phyloP scores from a whole-genome alignment of 1,284 basidiomycete genomes.

The Takashimella tepidaria region DNA sequence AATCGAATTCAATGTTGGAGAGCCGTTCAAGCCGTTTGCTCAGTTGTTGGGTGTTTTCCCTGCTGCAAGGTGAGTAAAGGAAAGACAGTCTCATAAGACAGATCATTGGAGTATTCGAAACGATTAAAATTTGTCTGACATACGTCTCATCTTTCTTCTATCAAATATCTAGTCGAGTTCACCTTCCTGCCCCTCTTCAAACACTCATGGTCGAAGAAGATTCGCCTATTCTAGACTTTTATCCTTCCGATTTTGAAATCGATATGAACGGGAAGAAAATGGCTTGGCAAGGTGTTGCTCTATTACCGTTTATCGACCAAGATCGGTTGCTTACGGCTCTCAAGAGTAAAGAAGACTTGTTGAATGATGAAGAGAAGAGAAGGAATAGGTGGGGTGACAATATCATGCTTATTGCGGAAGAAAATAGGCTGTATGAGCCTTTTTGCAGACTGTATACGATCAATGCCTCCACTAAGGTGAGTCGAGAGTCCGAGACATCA shows the following conservation, averaged over 20 bases:
- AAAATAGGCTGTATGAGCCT: slow-evolving; percentile 77
- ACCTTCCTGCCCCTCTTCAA: slow-evolving; percentile 84
- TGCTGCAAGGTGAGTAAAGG: slow-evolving; percentile 71
- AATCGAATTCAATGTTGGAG: slow-evolving; percentile 59
- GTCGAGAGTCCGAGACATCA: slow-evolving; percentile 30
- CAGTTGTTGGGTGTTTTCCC: slow-evolving; percentile 99
- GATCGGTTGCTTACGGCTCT: slow-evolving; percentile 78
- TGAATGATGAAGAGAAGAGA: slow-evolving; percentile 74
- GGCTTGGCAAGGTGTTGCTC: slow-evolving; percentile 97
- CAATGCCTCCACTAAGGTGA: slow-evolving; percentile 70
- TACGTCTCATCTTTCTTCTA: background rate
- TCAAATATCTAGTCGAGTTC: slow-evolving; percentile 59
- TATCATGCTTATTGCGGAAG: slow-evolving; percentile 77
- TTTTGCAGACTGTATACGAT: slow-evolving; percentile 83
- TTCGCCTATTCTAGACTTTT: slow-evolving; percentile 95
- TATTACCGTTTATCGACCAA: slow-evolving; percentile 94
- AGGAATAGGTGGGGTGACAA: slow-evolving; percentile 84
- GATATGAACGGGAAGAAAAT: slow-evolving; percentile 99
- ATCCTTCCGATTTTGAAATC: slow-evolving; percentile 85
- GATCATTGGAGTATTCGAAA: too few species aligned
- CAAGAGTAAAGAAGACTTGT: slow-evolving; percentile 62
- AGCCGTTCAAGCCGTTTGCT: slow-evolving; percentile 94
- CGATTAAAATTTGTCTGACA: too few species aligned
- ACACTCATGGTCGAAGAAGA: slow-evolving; percentile 78
- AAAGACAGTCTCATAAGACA: too few species aligned